Evolutionary conservation across 1,139 yeast species (phyloP).

Genomic region (Nakaseomyces uthaithaninus): DNA sequence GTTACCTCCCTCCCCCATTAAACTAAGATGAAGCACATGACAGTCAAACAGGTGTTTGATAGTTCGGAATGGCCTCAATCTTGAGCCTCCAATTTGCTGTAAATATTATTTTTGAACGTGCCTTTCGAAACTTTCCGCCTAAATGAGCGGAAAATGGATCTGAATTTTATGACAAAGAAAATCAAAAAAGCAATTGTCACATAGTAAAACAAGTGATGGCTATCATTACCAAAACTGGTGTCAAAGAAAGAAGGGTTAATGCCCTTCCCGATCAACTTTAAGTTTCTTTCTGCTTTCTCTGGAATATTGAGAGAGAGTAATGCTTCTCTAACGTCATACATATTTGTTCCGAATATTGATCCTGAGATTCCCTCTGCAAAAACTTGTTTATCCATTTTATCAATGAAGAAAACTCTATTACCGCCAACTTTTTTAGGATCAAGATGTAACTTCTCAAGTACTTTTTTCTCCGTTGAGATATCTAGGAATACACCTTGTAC

Average conservation of each 20-base stretch:
- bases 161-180: not conserved
- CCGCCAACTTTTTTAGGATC: conserved; percentile 26
- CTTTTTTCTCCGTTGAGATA: conserved; percentile 33
- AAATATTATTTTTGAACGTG: not conserved
- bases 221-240: not conserved
- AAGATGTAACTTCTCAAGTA: conserved; percentile 38
- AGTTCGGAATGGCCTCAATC: too few relatives aligned
- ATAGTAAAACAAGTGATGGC: not conserved
- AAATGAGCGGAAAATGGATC: not conserved
- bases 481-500: conserved; percentile 49
- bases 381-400: conserved; percentile 29
- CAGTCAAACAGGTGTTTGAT: too few relatives aligned
- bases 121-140: not conserved
- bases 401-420: conserved; percentile 32
- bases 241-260: not conserved
- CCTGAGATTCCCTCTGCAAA: conserved; percentile 29
- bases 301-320: conserved; percentile 21
- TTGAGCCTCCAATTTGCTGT: not conserved
- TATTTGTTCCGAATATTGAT: conserved; percentile 8
- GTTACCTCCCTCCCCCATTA: too few relatives aligned
- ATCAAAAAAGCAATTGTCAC: not conserved
- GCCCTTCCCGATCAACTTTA: not conserved
- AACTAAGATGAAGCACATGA: too few relatives aligned
- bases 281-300: conserved; percentile 7
- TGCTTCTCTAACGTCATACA: conserved; percentile 16